Conservation (phyloP, 345 rosid genomes). For the Citrus mangshanensis region DNA sequence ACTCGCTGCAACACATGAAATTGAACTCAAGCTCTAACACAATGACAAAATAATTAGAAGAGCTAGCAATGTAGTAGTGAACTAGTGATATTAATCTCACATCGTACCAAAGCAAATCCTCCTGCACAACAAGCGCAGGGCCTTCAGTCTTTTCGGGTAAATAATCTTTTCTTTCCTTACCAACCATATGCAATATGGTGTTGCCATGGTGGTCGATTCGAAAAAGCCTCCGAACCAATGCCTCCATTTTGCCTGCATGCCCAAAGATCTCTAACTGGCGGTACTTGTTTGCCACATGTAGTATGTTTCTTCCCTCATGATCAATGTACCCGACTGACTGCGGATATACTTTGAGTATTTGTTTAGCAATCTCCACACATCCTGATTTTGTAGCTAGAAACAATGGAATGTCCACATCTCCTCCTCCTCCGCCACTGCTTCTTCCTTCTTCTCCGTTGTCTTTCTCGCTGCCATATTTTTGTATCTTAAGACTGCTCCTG, state of each 20-base stretch:
- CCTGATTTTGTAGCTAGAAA: background rate
- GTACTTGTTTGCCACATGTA: conserved; percentile 20
- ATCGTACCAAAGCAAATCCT: conserved; percentile 26
- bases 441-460: too few species aligned
- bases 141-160: conserved; percentile 1
- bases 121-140: conserved; percentile 21
- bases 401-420: too few species aligned
- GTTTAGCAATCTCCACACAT: background rate
- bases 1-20: conserved; percentile 1
- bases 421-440: background rate
- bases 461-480: too few species aligned
- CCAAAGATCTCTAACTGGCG: conserved; percentile 16
- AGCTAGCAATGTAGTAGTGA: too few species aligned
- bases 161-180: background rate
- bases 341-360: conserved; percentile 7
- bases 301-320: conserved; percentile 7
- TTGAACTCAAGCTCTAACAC: too few species aligned
- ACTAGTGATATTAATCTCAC: background rate
- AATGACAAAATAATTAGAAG: too few species aligned
- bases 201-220: conserved; percentile 10
- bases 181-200: conserved; percentile 21
- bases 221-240: background rate
- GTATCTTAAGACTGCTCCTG: too few species aligned
- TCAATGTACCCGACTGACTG: conserved; percentile 3
- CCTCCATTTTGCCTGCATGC: background rate